A percentile compares a stretch with the other conserved stretches of the same genome.
Evolutionary conservation across 2,329 filamentous ascomycete species (phyloP).

Genomic region (Aspergillus ibericus): DNA sequence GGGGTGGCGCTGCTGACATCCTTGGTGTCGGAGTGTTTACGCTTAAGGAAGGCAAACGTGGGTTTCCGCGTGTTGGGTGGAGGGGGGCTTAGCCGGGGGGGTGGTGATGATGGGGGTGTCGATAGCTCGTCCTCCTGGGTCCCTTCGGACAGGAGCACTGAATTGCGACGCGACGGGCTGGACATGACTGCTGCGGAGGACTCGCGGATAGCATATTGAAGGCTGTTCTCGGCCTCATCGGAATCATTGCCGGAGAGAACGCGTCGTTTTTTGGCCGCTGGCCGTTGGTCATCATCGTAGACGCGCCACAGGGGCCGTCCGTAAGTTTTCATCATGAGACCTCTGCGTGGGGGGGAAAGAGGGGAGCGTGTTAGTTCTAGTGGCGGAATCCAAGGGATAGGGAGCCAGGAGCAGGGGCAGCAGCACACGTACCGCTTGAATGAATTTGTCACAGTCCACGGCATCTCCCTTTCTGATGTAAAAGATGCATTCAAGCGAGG

Average conservation of each 20-base stretch:
- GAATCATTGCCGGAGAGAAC: conserved; percentile 39
- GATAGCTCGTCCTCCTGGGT: conserved; percentile 47
- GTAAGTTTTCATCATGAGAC: conserved; percentile 53
- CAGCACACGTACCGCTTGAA: conserved; percentile 46
- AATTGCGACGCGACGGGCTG: conserved; percentile 49
- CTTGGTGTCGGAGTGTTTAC: conserved; percentile 41
- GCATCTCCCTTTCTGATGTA: conserved; percentile 40
- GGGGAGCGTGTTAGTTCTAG: conserved; percentile 1
- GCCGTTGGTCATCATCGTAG: conserved; percentile 47
- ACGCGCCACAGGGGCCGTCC: conserved; percentile 49
- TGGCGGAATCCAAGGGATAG: conserved; percentile 5
- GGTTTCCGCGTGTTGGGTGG: conserved; percentile 48
- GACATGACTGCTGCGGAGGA: conserved; percentile 48
- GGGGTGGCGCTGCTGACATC: conserved; percentile 29
- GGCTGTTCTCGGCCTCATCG: conserved; percentile 46
- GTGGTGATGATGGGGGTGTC: conserved; percentile 56
- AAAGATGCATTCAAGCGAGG: conserved; percentile 11
- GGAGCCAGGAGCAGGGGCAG: conserved; percentile 6
- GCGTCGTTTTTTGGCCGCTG: conserved; percentile 48
- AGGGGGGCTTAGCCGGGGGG: conserved; percentile 46
- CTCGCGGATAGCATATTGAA: conserved; percentile 50
- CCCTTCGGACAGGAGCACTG: conserved; percentile 44
- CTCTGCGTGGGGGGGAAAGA: conserved; percentile 31
- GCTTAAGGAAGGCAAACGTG: conserved; percentile 52
- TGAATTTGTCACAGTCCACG: conserved; percentile 53